These are phyloP conservation scores for Kazachstania bromeliacearum DNA, from an alignment of 805 yeast genomes.

Conservation along the genomic window DNA sequence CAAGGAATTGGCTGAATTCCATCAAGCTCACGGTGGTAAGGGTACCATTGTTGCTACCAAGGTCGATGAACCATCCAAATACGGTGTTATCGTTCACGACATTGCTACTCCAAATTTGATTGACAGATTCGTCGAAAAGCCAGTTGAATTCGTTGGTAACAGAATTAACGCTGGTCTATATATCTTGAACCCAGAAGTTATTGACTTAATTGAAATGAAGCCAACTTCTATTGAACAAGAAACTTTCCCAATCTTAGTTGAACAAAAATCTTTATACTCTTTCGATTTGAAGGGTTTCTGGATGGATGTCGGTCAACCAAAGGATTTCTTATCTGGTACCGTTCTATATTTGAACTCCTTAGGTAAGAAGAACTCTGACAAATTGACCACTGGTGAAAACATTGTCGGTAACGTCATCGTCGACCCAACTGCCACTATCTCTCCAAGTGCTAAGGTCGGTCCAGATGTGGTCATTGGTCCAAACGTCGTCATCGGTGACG, in stretches of 20 bases:
- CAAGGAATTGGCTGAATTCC: slow-evolving; percentile 84
- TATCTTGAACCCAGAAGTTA: slow-evolving; percentile 94
- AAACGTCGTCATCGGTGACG: slow-evolving; percentile 89
- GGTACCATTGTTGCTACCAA: slow-evolving; percentile 99
- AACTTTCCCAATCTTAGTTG: slow-evolving; percentile 95
- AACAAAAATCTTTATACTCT: slow-evolving; percentile 79
- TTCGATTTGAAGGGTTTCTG: slow-evolving; percentile 98
- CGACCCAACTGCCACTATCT: slow-evolving; percentile 91
- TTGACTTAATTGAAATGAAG: slow-evolving; percentile 91
- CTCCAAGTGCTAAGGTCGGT: slow-evolving; percentile 90
- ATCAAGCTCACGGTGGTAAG: slow-evolving; percentile 89
- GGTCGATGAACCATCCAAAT: slow-evolving; percentile 98
- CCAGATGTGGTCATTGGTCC: slow-evolving; percentile 98
- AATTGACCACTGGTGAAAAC: slow-evolving; percentile 59
- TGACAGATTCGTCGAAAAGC: slow-evolving; percentile 98
- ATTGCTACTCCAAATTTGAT: slow-evolving; percentile 89
- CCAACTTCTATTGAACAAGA: slow-evolving; percentile 99
- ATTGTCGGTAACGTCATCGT: slow-evolving; percentile 86
- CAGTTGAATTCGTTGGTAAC: slow-evolving; percentile 98
- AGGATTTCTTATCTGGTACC: slow-evolving; percentile 96
- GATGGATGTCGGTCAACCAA: slow-evolving; percentile 99
- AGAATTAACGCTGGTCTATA: slow-evolving; percentile 99
- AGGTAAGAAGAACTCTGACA: slow-evolving; percentile 66
- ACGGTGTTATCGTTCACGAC: slow-evolving; percentile 98
- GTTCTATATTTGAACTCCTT: slow-evolving; percentile 81